Evolutionary conservation across 139 green algal genomes (phyloP), one percentile per base, ranked within the genome.

Genomic region (Chlamydomonas sp.): DNA sequence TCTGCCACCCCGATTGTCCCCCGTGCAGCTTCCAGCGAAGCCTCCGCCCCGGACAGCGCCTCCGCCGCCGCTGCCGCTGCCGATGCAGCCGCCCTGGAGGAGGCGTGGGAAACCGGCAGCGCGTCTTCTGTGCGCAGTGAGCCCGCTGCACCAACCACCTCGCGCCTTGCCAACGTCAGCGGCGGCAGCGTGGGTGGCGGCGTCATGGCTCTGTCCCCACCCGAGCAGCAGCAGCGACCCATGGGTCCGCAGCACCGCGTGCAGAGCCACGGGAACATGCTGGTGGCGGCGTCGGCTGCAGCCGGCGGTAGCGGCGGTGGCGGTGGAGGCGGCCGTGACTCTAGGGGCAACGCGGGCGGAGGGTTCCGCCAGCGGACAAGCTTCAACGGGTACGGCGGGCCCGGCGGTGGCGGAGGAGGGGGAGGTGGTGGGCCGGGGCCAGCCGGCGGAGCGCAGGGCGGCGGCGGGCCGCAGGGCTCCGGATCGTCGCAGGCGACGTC

Each of bases 231-330:
- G 17, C 69, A 78, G 49, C 75, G 68, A 14, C 58, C 83, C 75
- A 78, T 82, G 63, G 74, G 84, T 14, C 84, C 14, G 7, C 75
- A 77, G 64, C 84, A 83, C 7, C 84, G 75, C 18, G 83, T 87
- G 58, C 83, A 87, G 62, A 87, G 83, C 74, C 83, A 87, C 16
- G 83, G 83, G 14, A 87, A 87, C 72, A 88, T 83, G 3, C 84
- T 88, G 8, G 64, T 62, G 2, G 74, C 66, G 20, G 73, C 12
- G 49, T 49, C 61, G n/a, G 83, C 18, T 15, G 31, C 18, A 20
- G 69, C 72, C 61, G 83, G 73, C 17, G 63, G 31, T 16, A 62
- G 74, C 73, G n/a, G 60, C 60, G 20, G 49, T 18, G 61, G 62
- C 67, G 71, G 80, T 58, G 63, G 60, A 3, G 49, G 17, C 17